Percentiles rank a stretch among this genome's conserved stretches.
These are phyloP conservation scores for Aspergillus coremiiformis DNA, from an alignment of 495 filamentous ascomycete species.

Conservation along the genomic window DNA sequence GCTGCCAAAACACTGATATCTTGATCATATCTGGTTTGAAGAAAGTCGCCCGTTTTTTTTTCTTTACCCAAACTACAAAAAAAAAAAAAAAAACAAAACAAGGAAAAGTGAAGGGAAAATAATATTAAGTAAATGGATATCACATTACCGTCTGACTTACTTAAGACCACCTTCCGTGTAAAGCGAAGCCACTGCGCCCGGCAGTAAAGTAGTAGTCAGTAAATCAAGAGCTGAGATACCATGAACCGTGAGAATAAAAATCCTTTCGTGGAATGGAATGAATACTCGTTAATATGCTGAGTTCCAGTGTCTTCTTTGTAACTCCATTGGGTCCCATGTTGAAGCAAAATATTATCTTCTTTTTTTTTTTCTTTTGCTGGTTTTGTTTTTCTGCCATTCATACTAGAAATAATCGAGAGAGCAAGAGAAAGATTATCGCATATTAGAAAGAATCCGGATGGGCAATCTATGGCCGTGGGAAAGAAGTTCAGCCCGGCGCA, in stretches of 20 bases:
- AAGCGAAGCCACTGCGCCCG: not conserved
- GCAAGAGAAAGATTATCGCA: slow-evolving; percentile 14
- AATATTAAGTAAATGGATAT: not conserved
- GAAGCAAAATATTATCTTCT: slow-evolving; percentile 11
- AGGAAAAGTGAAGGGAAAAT: not conserved
- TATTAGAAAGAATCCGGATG: slow-evolving; percentile 20
- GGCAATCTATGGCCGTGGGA: slow-evolving; percentile 34
- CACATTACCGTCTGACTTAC: not conserved
- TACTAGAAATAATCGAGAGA: slow-evolving; percentile 14
- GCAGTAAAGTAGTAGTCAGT: not conserved
- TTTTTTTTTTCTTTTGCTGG: slow-evolving; percentile 14
- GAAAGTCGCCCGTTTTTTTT: too few relatives aligned
- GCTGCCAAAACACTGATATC: too few relatives aligned
- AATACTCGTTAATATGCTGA: slow-evolving; percentile 4
- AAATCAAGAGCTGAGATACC: not conserved
- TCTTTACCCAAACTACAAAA: slow-evolving; percentile 1
- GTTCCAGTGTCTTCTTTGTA: slow-evolving; percentile 9
- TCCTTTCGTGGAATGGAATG: not conserved
- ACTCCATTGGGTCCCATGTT: slow-evolving; percentile 8
- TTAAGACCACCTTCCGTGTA: not conserved
- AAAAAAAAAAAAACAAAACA: not conserved
- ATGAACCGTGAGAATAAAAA: not conserved
- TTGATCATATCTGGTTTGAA: too few relatives aligned
- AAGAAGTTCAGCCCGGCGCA: slow-evolving; percentile 27
- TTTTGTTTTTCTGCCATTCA: slow-evolving; percentile 16